Conservation (phyloP, 495 filamentous ascomycete species). For the Penicillium crystallinum region DNA sequence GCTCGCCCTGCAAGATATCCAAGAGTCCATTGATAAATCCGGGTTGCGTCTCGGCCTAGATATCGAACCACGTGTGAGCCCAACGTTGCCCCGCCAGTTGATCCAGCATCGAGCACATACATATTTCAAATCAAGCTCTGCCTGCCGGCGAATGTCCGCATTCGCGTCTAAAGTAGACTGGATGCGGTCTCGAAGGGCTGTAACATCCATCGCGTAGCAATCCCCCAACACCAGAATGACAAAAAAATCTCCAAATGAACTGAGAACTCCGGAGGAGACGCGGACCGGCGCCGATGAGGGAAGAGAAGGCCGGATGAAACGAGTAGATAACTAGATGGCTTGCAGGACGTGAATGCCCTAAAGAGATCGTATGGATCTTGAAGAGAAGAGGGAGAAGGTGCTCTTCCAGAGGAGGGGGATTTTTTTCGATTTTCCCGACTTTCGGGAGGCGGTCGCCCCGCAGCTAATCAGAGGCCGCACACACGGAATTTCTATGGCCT, state of each 20-base stretch:
- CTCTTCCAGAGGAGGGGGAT: slow-evolving; percentile 12
- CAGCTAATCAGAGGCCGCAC: slow-evolving; percentile 43
- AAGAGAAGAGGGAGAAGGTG: slow-evolving; percentile 13
- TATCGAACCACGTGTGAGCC: slow-evolving; percentile 15
- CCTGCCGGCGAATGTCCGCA: slow-evolving; percentile 75
- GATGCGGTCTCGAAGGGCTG: slow-evolving; percentile 80
- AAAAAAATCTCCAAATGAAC: slow-evolving; percentile 17
- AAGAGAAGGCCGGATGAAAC: neutral
- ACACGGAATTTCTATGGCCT: slow-evolving; percentile 15
- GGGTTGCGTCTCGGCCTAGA: slow-evolving; percentile 82
- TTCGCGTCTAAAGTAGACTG: slow-evolving; percentile 81
- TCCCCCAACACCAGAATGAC: slow-evolving; percentile 31
- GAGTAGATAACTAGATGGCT: neutral
- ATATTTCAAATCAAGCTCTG: slow-evolving; percentile 90
- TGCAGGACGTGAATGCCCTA: slow-evolving; percentile 19
- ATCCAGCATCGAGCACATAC: slow-evolving; percentile 51
- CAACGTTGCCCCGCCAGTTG: slow-evolving; percentile 12
- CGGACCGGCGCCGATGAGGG: slow-evolving; percentile 10
- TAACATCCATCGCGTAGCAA: slow-evolving; percentile 71
- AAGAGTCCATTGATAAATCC: slow-evolving; percentile 88
- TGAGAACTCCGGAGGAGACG: slow-evolving; percentile 13
- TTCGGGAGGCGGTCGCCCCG: slow-evolving; percentile 33
- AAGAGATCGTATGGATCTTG: slow-evolving; percentile 19
- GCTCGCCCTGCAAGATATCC: slow-evolving; percentile 83
- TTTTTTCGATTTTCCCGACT: slow-evolving; percentile 37